A percentile compares a stretch with the other conserved stretches of the same genome.
These are phyloP conservation scores for Yamadazyma philogaea DNA, from an alignment of 805 yeast genomes.

Conservation along the genomic window DNA sequence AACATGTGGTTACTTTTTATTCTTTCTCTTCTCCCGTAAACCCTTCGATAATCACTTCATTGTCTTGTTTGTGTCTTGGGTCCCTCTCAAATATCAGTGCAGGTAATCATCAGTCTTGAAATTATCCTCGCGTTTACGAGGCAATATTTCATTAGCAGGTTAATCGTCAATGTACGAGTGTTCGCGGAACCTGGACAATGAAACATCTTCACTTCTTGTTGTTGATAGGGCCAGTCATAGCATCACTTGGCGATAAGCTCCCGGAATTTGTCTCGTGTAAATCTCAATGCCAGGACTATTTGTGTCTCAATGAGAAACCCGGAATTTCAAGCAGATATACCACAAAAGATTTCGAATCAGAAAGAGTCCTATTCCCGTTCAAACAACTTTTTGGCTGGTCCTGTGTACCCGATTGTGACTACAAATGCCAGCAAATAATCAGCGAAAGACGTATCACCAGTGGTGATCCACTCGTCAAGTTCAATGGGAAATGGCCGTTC, in stretches of 20 bases:
- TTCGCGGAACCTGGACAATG: not conserved
- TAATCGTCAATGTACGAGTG: not conserved
- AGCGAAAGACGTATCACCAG: slow-evolving; percentile 20
- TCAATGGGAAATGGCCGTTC: slow-evolving; percentile 46
- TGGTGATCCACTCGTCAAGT: slow-evolving; percentile 33
- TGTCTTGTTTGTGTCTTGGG: too few species aligned
- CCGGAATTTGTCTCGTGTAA: slow-evolving; percentile 29
- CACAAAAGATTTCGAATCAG: slow-evolving; percentile 11
- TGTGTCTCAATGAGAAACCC: slow-evolving; percentile 16
- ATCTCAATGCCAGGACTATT: slow-evolving; percentile 20
- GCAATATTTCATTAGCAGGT: too few species aligned
- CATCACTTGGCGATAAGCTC: slow-evolving; percentile 28
- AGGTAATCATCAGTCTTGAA: too few species aligned
- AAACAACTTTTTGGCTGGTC: slow-evolving; percentile 29
- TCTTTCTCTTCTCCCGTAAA: too few species aligned
- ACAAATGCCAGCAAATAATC: slow-evolving; percentile 38
- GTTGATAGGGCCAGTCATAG: slow-evolving; percentile 3
- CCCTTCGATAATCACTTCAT: too few species aligned
- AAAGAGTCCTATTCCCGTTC: slow-evolving; percentile 17
- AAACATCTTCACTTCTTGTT: not conserved
- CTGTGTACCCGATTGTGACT: slow-evolving; percentile 35
- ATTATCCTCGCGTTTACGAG: too few species aligned
- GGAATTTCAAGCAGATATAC: slow-evolving; percentile 7
- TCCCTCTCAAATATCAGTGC: too few species aligned
- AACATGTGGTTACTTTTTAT: too few species aligned